phyloP scores from a whole-genome alignment of 2,329 filamentous ascomycete genomes.

The Colletotrichum sp. region DNA sequence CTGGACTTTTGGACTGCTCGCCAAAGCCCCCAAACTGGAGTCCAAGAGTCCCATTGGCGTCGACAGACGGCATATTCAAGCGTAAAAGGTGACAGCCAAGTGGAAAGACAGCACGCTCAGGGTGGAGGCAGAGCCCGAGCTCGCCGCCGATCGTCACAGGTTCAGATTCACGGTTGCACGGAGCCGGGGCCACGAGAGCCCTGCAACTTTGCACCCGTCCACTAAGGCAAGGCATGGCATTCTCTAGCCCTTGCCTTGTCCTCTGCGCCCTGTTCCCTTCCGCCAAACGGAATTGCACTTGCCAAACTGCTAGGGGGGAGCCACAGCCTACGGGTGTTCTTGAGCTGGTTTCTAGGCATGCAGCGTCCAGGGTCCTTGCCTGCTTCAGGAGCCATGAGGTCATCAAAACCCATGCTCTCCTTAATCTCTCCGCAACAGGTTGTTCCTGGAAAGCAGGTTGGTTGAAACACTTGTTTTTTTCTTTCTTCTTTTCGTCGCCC shows the following conservation, averaged over 20 bases:
- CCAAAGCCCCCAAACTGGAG: neutral
- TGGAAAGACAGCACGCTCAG: neutral
- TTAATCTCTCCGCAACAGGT: constrained; percentile 18
- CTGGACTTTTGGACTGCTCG: neutral
- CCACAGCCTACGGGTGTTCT: neutral
- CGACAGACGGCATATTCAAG: neutral
- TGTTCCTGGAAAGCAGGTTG: constrained; percentile 1
- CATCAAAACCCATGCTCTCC: constrained; percentile 12
- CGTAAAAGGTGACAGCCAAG: neutral
- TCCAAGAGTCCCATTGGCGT: neutral
- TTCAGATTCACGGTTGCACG: constrained; percentile 16
- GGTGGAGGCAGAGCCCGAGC: constrained; percentile 1
- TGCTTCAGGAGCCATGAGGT: constrained; percentile 15
- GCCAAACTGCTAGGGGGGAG: neutral
- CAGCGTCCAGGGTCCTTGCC: constrained; percentile 4
- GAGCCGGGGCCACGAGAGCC: constrained; percentile 3
- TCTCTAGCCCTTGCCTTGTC: neutral
- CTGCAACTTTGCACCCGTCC: neutral
- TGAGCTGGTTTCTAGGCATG: neutral
- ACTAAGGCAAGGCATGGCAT: neutral
- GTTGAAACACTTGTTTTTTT: neutral
- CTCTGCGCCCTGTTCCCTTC: neutral
- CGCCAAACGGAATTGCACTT: neutral
- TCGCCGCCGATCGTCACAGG: constrained; percentile 9
- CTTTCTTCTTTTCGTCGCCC: neutral